A percentile compares a stretch with the other conserved stretches of the same genome.
Evolutionary conservation across 805 yeast genomes (phyloP).

Genomic region (Wickerhamiella lipophila): DNA sequence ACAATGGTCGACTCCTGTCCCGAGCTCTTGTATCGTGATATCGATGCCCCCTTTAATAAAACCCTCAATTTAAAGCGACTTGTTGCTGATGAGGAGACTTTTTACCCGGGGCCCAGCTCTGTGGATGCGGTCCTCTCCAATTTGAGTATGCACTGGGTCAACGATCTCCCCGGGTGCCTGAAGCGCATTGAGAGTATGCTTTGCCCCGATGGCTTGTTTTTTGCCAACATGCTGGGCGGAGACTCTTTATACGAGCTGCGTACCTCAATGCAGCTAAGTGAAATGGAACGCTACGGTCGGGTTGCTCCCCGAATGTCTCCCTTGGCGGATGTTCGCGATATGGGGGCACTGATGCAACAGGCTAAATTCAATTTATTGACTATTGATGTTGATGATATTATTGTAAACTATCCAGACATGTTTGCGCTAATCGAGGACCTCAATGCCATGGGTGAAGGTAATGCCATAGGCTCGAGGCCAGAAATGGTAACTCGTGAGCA

Average conservation of each 20-base stretch:
- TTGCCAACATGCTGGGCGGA: conserved; percentile 73
- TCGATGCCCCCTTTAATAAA: conserved; percentile 33
- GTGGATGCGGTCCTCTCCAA: conserved; percentile 67
- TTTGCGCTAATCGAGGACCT: conserved; percentile 55
- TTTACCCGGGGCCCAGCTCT: conserved; percentile 27
- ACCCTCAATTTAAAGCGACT: conserved; percentile 38
- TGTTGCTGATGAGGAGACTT: conserved; percentile 54
- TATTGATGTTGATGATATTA: conserved; percentile 70
- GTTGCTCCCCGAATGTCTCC: conserved; percentile 74
- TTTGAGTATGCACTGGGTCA: conserved; percentile 71
- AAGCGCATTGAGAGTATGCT: conserved; percentile 43
- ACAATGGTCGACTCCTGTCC: conserved; percentile 56
- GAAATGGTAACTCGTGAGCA: conserved; percentile 45
- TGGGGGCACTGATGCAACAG: conserved; percentile 56
- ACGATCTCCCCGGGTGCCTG: conserved; percentile 61
- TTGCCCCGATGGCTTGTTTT: conserved; percentile 68
- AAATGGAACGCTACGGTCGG: conserved; percentile 66
- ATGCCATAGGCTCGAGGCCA: conserved; percentile 39
- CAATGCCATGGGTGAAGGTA: conserved; percentile 75
- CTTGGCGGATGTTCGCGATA: conserved; percentile 62
- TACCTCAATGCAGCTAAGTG: conserved; percentile 70
- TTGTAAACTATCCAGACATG: conserved; percentile 66
- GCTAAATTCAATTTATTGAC: conserved; percentile 74
- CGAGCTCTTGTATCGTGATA: conserved; percentile 42
- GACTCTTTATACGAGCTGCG: conserved; percentile 76